A percentile compares a stretch with the other conserved stretches of the same genome.
Evolutionary conservation across 371 early-diverging fungal genomes (phyloP).

Genomic region (Thermomucor indicae-seudaticae): DNA sequence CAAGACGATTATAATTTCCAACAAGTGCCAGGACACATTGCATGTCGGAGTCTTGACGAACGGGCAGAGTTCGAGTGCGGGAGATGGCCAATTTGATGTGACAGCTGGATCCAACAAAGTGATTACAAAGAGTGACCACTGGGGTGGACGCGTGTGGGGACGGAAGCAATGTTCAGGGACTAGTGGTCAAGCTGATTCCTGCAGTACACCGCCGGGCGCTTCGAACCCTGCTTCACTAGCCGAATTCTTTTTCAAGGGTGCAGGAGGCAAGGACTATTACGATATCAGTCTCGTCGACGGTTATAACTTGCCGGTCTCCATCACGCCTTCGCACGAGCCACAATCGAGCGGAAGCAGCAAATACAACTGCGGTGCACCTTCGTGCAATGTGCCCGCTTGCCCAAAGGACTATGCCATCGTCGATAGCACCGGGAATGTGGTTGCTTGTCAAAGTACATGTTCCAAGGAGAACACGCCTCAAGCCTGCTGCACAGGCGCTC

Average conservation of each 20-base stretch:
- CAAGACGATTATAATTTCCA: constrained; percentile 21
- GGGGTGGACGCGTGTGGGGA: constrained; percentile 49
- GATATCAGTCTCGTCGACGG: constrained; percentile 48
- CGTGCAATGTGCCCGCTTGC: constrained; percentile 23
- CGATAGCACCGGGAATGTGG: constrained; percentile 22
- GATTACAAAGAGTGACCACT: constrained; percentile 25
- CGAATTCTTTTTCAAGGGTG: constrained; percentile 42
- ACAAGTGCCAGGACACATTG: constrained; percentile 26
- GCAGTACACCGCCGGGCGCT: constrained; percentile 40
- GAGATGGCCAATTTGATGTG: constrained; percentile 30
- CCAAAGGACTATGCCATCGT: constrained; percentile 26
- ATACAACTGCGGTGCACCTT: constrained; percentile 33
- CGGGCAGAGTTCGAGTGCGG: constrained; percentile 11
- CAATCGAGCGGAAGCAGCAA: constrained; percentile 10
- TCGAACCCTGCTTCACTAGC: constrained; percentile 43
- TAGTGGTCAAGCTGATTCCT: constrained; percentile 8
- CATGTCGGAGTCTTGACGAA: constrained; percentile 39
- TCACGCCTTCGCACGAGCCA: constrained; percentile 9
- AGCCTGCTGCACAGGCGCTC: constrained; percentile 28
- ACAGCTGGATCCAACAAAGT: constrained; percentile 23
- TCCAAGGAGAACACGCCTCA: constrained; percentile 16
- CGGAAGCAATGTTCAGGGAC: constrained; percentile 30
- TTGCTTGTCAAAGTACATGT: constrained; percentile 34
- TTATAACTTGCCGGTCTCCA: constrained; percentile 33
- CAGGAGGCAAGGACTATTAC: constrained; percentile 35